Evolutionary conservation across 1,139 yeast species (phyloP).

Genomic region (Scheffersomyces insectosa): DNA sequence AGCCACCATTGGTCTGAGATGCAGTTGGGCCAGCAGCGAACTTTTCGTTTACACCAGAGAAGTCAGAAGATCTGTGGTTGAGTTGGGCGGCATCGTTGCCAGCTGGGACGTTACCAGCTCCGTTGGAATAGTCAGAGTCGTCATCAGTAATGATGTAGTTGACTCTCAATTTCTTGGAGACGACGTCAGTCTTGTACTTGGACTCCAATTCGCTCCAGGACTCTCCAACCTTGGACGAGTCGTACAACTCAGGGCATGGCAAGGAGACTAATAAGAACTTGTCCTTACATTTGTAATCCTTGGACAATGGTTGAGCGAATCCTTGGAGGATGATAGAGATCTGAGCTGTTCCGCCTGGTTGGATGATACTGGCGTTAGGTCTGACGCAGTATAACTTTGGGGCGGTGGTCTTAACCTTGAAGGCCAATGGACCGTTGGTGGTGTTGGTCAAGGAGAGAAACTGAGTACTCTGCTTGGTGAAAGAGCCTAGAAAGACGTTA

Average conservation of each 20-base stretch:
- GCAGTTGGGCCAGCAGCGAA: not conserved
- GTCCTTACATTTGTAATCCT: conserved; percentile 80
- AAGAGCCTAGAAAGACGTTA: conserved; percentile 51
- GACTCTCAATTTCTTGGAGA: conserved; percentile 79
- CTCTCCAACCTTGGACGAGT: conserved; percentile 59
- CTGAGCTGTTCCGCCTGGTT: conserved; percentile 70
- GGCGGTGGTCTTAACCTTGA: conserved; percentile 97
- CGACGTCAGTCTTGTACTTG: conserved; percentile 56
- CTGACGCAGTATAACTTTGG: conserved; percentile 95
- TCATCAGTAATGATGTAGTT: conserved; percentile 49
- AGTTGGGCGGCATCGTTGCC: conserved; percentile 13
- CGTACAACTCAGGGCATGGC: conserved; percentile 66
- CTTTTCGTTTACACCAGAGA: not conserved
- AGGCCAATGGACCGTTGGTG: conserved; percentile 65
- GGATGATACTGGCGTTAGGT: conserved; percentile 84
- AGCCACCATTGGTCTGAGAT: not conserved
- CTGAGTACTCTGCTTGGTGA: conserved; percentile 72
- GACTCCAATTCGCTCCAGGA: conserved; percentile 74
- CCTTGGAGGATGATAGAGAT: conserved; percentile 88
- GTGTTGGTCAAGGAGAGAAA: conserved; percentile 69
- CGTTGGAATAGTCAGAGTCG: conserved; percentile 10
- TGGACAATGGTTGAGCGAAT: conserved; percentile 68
- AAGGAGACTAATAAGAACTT: conserved; percentile 87
- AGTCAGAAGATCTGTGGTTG: not conserved
- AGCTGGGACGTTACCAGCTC: conserved; percentile 15